Evolutionary conservation across 768 basidiomycete species (phyloP), one percentile per base, ranked within the genome.

Genomic region (Pleurotus citrinopileatus): DNA sequence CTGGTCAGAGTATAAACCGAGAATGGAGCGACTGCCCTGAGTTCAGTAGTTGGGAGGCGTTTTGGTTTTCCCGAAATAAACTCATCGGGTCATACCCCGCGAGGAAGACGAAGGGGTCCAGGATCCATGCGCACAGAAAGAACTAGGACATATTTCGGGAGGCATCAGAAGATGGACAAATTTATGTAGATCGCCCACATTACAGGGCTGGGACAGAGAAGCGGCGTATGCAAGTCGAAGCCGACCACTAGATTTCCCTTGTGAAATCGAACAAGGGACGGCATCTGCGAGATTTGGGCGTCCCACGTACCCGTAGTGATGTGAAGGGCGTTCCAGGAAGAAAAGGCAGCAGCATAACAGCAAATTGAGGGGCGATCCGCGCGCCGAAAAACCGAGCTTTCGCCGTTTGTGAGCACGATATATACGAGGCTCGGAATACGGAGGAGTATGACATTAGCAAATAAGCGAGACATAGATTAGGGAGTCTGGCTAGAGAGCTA

Each of bases 331-430:
- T 6, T 32, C 29, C 38, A n/a, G 10, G 15, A n/a, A 40, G 38
- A n/a, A 40, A 7, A 40, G 17, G 19, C 17, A 13, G 15, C n/a
- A n/a, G n/a, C n/a, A n/a, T n/a, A 7, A 40, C 10, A 19, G 38
- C 12, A 19, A 40, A 40, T 19, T 9, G 15, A 40, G 10, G 17
- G 10, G 38, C 38, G 7, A 12, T n/a, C 7, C 38, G 38, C n/a
- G n/a, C n/a, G n/a, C n/a, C n/a, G n/a, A n/a, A n/a, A n/a, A n/a
- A 51, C 48, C 34, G 48, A 51, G 20, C 34, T 51, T 51, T 51
- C 22, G 34, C 48, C 48, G 48, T 51, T 23, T 36, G 29, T 51
- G 10, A 51, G 15, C 13, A 29, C 20, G 32, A 34, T 32, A 13
- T 2, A n/a, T 20, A 37, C 2, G 29, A 3, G 10, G 34, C n/a